Conservation (phyloP, 345 rosid genomes). For the Cardamine resedifolia region DNA sequence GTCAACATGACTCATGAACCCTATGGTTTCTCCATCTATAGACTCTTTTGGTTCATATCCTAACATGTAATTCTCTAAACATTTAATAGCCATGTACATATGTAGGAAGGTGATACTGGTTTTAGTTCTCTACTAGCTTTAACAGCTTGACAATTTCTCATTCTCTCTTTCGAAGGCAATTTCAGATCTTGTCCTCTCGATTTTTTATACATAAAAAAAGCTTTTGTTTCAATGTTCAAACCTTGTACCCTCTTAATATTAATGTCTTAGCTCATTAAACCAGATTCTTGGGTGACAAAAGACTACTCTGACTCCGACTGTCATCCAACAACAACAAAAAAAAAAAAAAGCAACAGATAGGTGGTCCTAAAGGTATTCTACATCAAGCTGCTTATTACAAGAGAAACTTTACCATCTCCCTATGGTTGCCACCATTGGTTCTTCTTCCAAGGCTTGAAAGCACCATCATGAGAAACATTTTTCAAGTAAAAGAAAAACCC, state of each 20-base stretch:
- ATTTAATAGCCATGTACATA: conserved; percentile 19
- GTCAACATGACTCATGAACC: conserved; percentile 37
- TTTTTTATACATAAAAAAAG: neutral
- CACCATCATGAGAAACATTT: conserved; percentile 27
- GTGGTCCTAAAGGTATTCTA: neutral
- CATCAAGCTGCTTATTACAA: neutral
- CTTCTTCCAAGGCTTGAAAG: conserved; percentile 30
- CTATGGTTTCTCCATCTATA: neutral
- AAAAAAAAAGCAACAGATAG: neutral
- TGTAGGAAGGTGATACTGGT: conserved; percentile 1
- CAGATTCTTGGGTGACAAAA: neutral
- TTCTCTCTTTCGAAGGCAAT: neutral
- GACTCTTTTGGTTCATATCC: conserved; percentile 17
- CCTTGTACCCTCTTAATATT: neutral
- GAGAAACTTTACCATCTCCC: conserved; percentile 7
- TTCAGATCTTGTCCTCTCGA: neutral
- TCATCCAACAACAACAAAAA: conserved; percentile 7
- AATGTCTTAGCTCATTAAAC: neutral
- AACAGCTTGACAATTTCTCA: neutral
- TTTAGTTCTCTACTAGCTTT: conserved; percentile 5
- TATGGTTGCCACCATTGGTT: conserved; percentile 9
- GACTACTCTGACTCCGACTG: neutral
- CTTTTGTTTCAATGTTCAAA: neutral
- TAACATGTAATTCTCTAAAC: conserved; percentile 24
- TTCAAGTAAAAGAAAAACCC: conserved; percentile 38